Conservation (phyloP, 2,329 filamentous ascomycete species). For the Fusarium agapanthi region DNA sequence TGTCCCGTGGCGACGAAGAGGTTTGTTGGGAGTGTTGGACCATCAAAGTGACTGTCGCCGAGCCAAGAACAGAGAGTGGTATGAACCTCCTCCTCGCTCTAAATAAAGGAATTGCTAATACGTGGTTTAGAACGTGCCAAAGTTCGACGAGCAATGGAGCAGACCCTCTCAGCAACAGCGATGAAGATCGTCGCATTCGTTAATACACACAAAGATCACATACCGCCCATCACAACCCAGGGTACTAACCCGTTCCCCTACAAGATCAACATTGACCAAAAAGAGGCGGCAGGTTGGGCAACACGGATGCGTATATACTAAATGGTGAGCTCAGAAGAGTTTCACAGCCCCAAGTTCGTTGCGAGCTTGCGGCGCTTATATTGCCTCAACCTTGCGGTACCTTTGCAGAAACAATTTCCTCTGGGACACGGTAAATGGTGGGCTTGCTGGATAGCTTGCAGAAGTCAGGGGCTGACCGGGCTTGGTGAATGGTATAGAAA, state of each 20-base stretch:
- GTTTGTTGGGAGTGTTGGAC: slow-evolving; percentile 98
- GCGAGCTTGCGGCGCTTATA: background rate
- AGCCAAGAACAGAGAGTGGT: slow-evolving; percentile 89
- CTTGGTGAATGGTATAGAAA: background rate
- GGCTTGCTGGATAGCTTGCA: background rate
- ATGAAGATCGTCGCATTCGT: slow-evolving; percentile 90
- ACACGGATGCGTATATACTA: slow-evolving; percentile 80
- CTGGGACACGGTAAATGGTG: background rate
- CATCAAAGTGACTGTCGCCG: slow-evolving; percentile 90
- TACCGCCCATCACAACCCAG: slow-evolving; percentile 94
- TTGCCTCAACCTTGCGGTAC: background rate
- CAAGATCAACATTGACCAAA: slow-evolving; percentile 88
- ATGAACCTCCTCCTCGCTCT: slow-evolving; percentile 43
- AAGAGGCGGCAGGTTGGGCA: slow-evolving; percentile 76
- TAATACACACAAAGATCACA: slow-evolving; percentile 92
- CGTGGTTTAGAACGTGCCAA: slow-evolving; percentile 77
- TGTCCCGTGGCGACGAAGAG: slow-evolving; percentile 86
- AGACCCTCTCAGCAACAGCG: slow-evolving; percentile 84
- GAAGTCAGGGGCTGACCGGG: background rate
- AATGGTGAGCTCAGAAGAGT: background rate
- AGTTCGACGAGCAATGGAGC: slow-evolving; percentile 89
- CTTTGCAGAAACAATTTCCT: background rate
- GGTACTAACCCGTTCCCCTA: slow-evolving; percentile 96
- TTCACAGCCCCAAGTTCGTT: background rate
- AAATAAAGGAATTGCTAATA: background rate